A percentile compares a stretch with the other conserved stretches of the same genome.
These are phyloP conservation scores for Agrostemma githago DNA, from an alignment of 148 eudicot species.

Conservation along the genomic window DNA sequence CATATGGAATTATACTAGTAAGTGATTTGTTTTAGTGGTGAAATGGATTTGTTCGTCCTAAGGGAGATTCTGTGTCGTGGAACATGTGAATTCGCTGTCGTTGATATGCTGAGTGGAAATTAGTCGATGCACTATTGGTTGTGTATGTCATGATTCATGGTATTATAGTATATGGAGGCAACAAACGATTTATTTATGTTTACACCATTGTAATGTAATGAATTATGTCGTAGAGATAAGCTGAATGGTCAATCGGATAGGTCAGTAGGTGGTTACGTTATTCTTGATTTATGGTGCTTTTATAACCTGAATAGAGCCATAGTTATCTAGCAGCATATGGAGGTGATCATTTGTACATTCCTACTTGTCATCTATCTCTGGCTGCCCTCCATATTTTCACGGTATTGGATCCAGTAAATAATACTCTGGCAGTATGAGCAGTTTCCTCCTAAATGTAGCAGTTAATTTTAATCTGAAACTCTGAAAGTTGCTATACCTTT, in stretches of 20 bases:
- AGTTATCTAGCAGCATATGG: too few relatives aligned
- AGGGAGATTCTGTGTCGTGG: too few relatives aligned
- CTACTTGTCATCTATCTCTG: not conserved
- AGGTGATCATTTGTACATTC: too few relatives aligned
- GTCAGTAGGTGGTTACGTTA: too few relatives aligned
- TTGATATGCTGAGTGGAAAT: not conserved
- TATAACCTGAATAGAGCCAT: too few relatives aligned
- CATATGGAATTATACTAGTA: too few relatives aligned
- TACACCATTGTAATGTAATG: not conserved
- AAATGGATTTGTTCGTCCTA: too few relatives aligned
- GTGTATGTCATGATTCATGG: not conserved
- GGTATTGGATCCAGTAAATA: not conserved
- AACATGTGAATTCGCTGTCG: not conserved
- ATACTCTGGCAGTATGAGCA: too few relatives aligned
- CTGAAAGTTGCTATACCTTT: not conserved
- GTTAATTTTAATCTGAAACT: not conserved
- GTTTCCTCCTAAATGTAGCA: not conserved
- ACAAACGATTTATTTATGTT: not conserved
- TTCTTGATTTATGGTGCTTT: too few relatives aligned
- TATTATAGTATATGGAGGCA: not conserved
- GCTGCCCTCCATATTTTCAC: not conserved
- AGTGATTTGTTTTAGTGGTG: too few relatives aligned
- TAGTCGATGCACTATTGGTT: not conserved
- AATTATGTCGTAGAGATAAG: too few relatives aligned
- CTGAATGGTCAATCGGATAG: not conserved